Conservation (phyloP, 1,284 basidiomycete species). For the Sporisorium graminicola region DNA sequence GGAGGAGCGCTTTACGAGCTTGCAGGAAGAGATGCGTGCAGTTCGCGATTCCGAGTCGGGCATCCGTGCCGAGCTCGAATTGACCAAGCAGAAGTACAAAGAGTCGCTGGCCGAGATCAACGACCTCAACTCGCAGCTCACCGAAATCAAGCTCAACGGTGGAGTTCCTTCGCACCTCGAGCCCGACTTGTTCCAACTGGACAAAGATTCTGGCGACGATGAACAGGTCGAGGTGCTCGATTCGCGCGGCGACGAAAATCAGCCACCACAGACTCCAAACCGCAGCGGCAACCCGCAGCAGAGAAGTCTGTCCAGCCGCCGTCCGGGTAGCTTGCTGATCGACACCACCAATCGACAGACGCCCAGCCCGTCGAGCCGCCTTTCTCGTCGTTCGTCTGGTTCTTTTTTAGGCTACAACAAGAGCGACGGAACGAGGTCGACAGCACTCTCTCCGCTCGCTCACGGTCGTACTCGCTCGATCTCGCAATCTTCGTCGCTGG, state of each 20-base stretch:
- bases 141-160: conserved; percentile 55
- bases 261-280: conserved; percentile 13
- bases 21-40: conserved; percentile 75
- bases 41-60: conserved; percentile 49
- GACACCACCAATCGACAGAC: conserved; percentile 51
- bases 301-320: conserved; percentile 27
- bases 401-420: conserved; percentile 66
- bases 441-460: conserved; percentile 37
- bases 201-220: conserved; percentile 40
- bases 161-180: conserved; percentile 13
- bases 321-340: conserved; percentile 55
- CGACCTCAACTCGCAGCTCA: conserved; percentile 74
- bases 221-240: conserved; percentile 61
- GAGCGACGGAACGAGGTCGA: conserved; percentile 47
- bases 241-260: conserved; percentile 38
- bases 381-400: conserved; percentile 58
- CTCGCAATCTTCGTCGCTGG: conserved; percentile 62
- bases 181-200: conserved; percentile 32
- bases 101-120: conserved; percentile 89
- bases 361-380: conserved; percentile 32
- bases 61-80: conserved; percentile 77
- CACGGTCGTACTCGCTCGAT: conserved; percentile 54
- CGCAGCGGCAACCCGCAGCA: conserved; percentile 24
- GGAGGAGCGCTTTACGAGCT: conserved; percentile 71
- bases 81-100: conserved; percentile 83